phyloP scores from a whole-genome alignment of 129 eudicot genomes.

The Erigeron canadensis region DNA sequence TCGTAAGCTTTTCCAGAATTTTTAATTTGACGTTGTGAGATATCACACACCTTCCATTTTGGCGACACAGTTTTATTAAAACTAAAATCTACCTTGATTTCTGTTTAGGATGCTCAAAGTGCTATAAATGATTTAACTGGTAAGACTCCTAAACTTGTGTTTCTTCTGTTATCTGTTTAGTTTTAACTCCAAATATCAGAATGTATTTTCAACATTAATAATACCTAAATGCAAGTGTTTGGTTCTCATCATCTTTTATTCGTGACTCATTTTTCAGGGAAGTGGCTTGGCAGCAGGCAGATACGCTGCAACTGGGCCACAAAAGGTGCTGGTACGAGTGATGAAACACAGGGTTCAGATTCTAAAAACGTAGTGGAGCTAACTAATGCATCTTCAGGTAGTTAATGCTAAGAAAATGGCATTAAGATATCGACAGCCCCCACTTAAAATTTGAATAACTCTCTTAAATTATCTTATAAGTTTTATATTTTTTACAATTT shows the following conservation, averaged over 20 bases:
- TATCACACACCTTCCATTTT: background rate
- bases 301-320: constrained; percentile 97
- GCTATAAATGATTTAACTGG: constrained; percentile 86
- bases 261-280: constrained; percentile 45
- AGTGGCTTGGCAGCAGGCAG: constrained; percentile 90
- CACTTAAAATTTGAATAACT: background rate
- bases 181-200: no score
- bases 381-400: constrained; percentile 75
- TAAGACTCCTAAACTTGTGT: constrained; percentile 24
- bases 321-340: constrained; percentile 77
- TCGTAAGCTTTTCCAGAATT: background rate
- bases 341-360: constrained; percentile 71
- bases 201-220: background rate
- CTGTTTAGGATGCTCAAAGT: constrained; percentile 83
- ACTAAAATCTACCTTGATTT: constrained; percentile 5
- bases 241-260: background rate
- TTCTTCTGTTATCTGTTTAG: constrained; percentile 13
- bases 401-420: background rate
- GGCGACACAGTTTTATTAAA: background rate
- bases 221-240: background rate
- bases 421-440: background rate
- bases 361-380: constrained; percentile 80
- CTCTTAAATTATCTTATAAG: constrained; percentile 12
- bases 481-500: background rate
- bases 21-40: constrained; percentile 8